These are phyloP conservation scores for Colletotrichum sp. DNA, from an alignment of 2,329 filamentous ascomycete genomes.

Conservation along the genomic window DNA sequence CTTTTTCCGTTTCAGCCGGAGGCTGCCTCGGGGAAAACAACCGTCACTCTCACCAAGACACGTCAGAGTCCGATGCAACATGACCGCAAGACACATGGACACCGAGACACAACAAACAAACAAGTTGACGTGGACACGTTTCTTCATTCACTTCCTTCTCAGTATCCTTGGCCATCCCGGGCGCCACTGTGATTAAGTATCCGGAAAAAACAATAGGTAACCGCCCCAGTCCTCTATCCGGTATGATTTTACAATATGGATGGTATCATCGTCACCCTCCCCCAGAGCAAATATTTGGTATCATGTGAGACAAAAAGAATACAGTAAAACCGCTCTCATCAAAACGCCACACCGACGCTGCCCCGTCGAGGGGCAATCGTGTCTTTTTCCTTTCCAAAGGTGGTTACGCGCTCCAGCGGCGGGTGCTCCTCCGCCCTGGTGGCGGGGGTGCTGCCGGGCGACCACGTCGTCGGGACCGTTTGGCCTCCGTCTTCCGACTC, in stretches of 20 bases:
- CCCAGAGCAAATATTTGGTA: conserved; percentile 12
- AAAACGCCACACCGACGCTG: conserved; percentile 21
- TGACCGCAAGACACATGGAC: background rate
- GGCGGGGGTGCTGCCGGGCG: conserved; percentile 50
- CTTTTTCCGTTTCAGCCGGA: background rate
- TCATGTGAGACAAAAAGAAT: conserved; percentile 11
- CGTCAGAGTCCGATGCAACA: background rate
- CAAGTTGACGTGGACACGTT: background rate
- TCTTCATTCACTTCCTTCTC: background rate
- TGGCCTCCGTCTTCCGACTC: conserved; percentile 49
- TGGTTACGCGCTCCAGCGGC: conserved; percentile 21
- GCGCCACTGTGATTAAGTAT: background rate
- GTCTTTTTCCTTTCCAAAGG: conserved; percentile 16
- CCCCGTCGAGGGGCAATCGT: background rate
- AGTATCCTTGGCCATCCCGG: background rate
- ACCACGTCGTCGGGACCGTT: conserved; percentile 54
- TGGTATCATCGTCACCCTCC: conserved; percentile 6
- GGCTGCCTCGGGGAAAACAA: background rate
- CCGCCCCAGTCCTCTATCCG: background rate
- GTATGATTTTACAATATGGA: background rate
- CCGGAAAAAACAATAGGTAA: background rate
- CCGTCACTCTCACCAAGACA: background rate
- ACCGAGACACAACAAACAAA: background rate
- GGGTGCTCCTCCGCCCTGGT: conserved; percentile 43
- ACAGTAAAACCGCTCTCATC: background rate